Conservation (phyloP, 1,139 yeast species). For the Dujonia santamariae region DNA sequence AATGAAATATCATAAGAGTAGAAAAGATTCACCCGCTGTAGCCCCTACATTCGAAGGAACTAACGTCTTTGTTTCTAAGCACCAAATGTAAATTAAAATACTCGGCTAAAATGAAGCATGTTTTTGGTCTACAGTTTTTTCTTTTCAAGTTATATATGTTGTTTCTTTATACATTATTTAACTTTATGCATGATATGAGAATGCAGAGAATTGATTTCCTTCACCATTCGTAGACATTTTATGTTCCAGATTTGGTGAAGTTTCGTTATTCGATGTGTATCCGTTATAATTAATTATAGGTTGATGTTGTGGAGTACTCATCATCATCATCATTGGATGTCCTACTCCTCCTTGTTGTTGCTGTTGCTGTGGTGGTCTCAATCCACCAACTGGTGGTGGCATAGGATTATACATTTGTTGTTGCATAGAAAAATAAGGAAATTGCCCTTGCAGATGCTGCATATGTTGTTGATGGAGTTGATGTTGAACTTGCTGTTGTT, state of each 20-base stretch:
- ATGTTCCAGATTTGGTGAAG: slow-evolving; percentile 4
- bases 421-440: slow-evolving; percentile 15
- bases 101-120: too few species aligned
- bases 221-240: not conserved
- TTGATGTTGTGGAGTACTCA: slow-evolving; percentile 47
- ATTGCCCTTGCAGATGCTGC: slow-evolving; percentile 1
- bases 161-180: too few species aligned
- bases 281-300: slow-evolving; percentile 14
- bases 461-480: not conserved
- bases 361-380: slow-evolving; percentile 13
- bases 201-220: slow-evolving; percentile 3
- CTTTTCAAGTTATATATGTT: too few species aligned
- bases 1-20: too few species aligned
- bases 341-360: slow-evolving; percentile 15
- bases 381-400: slow-evolving; percentile 25
- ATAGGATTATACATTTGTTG: slow-evolving; percentile 21
- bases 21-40: too few species aligned
- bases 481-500: slow-evolving; percentile 3
- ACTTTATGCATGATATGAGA: slow-evolving; percentile 7
- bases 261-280: slow-evolving; percentile 4
- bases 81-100: too few species aligned
- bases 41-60: too few species aligned
- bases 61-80: too few species aligned
- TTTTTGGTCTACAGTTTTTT: too few species aligned
- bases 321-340: slow-evolving; percentile 30